Evolutionary conservation across 345 rosid species (phyloP).

Genomic region (Rhodamnia rubescens): DNA sequence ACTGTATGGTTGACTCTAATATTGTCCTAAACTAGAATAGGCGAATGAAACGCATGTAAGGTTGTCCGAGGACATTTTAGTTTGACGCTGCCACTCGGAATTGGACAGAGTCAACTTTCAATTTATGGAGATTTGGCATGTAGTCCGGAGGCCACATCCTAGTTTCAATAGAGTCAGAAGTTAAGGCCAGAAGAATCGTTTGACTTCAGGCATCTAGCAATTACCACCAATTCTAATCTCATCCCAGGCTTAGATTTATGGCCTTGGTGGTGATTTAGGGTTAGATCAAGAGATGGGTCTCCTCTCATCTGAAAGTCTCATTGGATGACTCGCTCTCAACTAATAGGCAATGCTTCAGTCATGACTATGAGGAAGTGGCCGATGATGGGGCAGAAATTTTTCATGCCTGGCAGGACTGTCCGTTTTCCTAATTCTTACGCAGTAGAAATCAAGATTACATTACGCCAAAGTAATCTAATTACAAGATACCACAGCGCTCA

Average conservation of each 20-base stretch:
- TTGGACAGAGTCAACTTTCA: neutral
- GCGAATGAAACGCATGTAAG: neutral
- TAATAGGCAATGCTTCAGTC: neutral
- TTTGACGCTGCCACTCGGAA: neutral
- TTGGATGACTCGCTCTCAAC: neutral
- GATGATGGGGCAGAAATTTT: neutral
- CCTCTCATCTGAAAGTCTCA: neutral
- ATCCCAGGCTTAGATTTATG: neutral
- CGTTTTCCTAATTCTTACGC: neutral
- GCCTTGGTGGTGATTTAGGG: neutral
- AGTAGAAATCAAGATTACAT: neutral
- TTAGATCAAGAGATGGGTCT: neutral
- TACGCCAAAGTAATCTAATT: neutral
- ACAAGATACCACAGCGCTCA: neutral
- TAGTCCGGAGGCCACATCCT: neutral
- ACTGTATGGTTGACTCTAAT: neutral
- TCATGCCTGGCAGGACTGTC: neutral
- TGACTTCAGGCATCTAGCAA: neutral
- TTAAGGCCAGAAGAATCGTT: neutral
- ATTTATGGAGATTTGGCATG: neutral
- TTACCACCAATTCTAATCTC: neutral
- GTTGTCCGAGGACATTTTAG: neutral
- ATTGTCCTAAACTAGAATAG: neutral
- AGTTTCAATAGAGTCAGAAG: neutral
- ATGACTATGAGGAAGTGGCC: neutral